Base-by-base conservation (phyloP, 2,329 filamentous ascomycete genomes). In the Fusarium annulatum region DNA sequence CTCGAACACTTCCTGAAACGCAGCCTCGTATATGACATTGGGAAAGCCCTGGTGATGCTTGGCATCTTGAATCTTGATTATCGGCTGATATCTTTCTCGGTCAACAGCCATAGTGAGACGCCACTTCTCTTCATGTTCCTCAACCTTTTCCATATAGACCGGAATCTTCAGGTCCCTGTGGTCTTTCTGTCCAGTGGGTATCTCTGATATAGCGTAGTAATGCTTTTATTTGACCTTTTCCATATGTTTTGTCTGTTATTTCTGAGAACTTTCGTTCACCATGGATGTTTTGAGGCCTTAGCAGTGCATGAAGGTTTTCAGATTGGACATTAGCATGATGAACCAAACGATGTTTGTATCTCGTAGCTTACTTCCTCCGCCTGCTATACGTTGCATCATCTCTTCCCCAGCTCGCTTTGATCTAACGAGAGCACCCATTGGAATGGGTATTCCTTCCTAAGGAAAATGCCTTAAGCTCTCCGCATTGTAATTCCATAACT, bases 101-200 rank as follows among this genome's bases (percentile, higher is more conserved):
- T 87, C 84, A 42, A 87, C 79, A 0, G 82, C 82, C 53, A 87
- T 78, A 11, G 81, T 79, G 1, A 87, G 56, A 60, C 84, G 85
- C 79, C 81, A 87, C 56, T 81, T 77, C 4, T 81, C 69, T 1
- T 78, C 77, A 21, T 78, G 69, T 11, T 79, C 43, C 1, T 82
- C 55, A 0, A 71, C 43, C 72, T 85, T 79, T 34, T 81, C 77
- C 23, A 86, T 78, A 60, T 83, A 83, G 0, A 86, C 57, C 23
- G 81, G 80, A 0, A 79, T 77, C 7, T 19, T 55, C 23, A 55
- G 26, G 8, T 55, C 23, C 36, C 19, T 41, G 10, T 55, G 34
- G 10, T 55, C 34, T 28, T 28, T 39, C 34, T 55, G 51, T 18
- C 34, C 34, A 26, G 51, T 39, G 18, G 18, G 51, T 36, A 11